Evolutionary conservation across 202 grass and related monocot species (phyloP).

Genomic region (Cymbopogon flexuosus): DNA sequence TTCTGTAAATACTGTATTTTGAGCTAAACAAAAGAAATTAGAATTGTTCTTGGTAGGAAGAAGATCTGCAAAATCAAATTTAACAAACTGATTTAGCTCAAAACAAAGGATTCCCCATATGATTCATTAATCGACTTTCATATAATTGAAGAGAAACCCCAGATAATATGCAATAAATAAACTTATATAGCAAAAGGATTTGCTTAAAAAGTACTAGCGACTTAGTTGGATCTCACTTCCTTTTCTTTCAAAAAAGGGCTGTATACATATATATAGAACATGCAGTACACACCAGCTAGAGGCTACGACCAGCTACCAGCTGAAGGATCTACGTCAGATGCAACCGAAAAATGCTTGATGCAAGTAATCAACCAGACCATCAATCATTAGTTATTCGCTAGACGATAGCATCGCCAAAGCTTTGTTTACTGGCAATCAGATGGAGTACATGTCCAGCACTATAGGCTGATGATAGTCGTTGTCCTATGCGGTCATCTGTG

Average conservation of each 20-base stretch:
- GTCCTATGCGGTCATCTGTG: background rate
- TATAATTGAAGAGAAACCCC: conserved; percentile 9
- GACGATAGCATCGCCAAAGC: background rate
- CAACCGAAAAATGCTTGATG: conserved; percentile 31
- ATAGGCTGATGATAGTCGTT: conserved; percentile 17
- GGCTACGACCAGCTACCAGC: conserved; percentile 20
- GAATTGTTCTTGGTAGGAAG: background rate
- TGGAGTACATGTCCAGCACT: conserved; percentile 18
- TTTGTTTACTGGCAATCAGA: conserved; percentile 15
- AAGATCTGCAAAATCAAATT: background rate
- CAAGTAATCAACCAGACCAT: conserved; percentile 18
- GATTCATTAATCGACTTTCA: background rate
- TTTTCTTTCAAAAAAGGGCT: conserved; percentile 3
- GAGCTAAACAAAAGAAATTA: background rate
- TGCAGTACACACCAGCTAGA: conserved; percentile 23
- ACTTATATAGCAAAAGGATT: background rate
- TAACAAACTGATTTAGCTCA: background rate
- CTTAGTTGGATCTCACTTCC: conserved; percentile 28
- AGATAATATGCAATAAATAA: background rate
- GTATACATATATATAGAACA: background rate
- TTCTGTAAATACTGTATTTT: conserved; percentile 10
- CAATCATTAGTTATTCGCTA: conserved; percentile 26
- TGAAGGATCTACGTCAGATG: conserved; percentile 36
- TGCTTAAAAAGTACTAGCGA: background rate
- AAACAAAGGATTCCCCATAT: background rate